Evolutionary conservation across 257 asterid genomes (phyloP), one percentile per base, ranked within the genome.

Genomic region (Echium plantagineum): DNA sequence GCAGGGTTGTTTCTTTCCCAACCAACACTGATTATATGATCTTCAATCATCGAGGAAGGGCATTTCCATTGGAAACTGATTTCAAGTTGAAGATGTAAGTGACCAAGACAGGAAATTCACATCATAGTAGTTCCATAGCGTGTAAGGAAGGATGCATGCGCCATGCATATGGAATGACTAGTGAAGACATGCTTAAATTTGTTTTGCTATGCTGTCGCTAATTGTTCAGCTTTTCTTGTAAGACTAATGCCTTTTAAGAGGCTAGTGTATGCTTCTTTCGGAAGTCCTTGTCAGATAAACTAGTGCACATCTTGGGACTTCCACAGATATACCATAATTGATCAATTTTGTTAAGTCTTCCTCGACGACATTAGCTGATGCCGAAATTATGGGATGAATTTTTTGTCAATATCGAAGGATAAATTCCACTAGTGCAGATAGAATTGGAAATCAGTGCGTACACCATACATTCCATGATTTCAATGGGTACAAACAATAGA

Each of bases 21-120:
- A 82, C 79, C 63, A 93, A 93, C 78, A 75, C 84, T 73, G 98
- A 89, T 77, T 93, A 85, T 71, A 84, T 93, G 90, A 83, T 89
- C 63, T 93, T 93, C 63, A 89, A 93, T 72, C 98, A 93, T 68
- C 98, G 98, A 19, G 98, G 94, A 49, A 81, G 74, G 78, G 95
- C 93, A 31, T 76, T 88, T 57, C 85, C 94, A 56, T 13, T 68
- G 69, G 89, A 66, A 69, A 21, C 73, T 60, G 80, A 84, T 59
- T 60, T 80, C 71, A 85, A 88, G 75, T 79, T 78, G 55, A 80
- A 83, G 71, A 85, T 53, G 57, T 60, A 24, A 32, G 18, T 51
- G 61, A 48, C 42, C 18, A 10, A 2, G 28, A 56, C 24, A 53
- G 19, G 5, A 52, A 16, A 10, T 47, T 22, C 30, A 20, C 13